Percentiles rank a stretch among this genome's conserved stretches.
Evolutionary conservation across 805 yeast genomes (phyloP).

Genomic region (Sugiyamaella chiloensis): DNA sequence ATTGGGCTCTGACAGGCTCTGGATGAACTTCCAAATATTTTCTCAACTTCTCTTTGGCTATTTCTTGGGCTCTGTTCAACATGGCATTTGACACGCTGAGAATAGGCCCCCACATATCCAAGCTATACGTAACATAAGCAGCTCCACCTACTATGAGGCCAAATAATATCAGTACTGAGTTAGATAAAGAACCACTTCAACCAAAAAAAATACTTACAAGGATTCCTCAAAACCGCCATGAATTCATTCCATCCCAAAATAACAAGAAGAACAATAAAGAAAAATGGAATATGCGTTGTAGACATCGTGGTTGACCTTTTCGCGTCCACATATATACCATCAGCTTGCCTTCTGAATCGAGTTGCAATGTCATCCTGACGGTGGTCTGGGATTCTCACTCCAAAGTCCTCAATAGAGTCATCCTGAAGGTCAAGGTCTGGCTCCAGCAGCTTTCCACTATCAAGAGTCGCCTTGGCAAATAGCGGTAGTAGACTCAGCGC

Average conservation of each 20-base stretch:
- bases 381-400: conserved; percentile 53
- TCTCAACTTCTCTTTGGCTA: conserved; percentile 59
- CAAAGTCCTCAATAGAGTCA: conserved; percentile 41
- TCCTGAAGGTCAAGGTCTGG: conserved; percentile 51
- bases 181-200: background rate
- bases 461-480: conserved; percentile 48
- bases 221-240: conserved; percentile 81
- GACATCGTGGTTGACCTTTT: conserved; percentile 80
- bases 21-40: conserved; percentile 53
- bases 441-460: conserved; percentile 51
- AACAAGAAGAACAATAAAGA: conserved; percentile 67
- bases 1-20: conserved; percentile 7
- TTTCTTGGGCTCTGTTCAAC: conserved; percentile 51
- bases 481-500: conserved; percentile 60
- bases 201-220: conserved; percentile 34
- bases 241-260: conserved; percentile 96
- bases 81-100: conserved; percentile 55
- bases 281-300: conserved; percentile 77
- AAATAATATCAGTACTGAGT: conserved; percentile 52
- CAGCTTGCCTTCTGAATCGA: conserved; percentile 70
- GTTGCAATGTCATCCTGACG: conserved; percentile 56
- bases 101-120: conserved; percentile 77
- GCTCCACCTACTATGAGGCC: conserved; percentile 57
- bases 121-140: conserved; percentile 60
- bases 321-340: conserved; percentile 79